Percentiles rank a stretch among this genome's conserved stretches.
Conservation (phyloP, 192 early-diverging fungal genomes). For the Coemansia sp. region DNA sequence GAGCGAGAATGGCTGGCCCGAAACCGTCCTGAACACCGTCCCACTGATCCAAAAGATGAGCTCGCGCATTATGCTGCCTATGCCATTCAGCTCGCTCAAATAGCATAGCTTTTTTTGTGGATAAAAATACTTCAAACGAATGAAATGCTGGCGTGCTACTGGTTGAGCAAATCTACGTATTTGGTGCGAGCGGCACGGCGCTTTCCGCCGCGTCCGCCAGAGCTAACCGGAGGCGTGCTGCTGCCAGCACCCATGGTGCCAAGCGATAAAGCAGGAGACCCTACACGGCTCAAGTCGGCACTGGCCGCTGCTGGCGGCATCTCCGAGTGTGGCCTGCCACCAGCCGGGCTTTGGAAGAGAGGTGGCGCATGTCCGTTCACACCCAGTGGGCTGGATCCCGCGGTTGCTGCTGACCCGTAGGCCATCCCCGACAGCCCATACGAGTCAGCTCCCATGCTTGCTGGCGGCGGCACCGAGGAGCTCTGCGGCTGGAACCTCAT, state of each 20-base stretch:
- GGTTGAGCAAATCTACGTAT: slow-evolving; percentile 55
- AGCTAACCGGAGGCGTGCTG: slow-evolving; percentile 14
- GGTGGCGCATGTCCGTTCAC: not conserved
- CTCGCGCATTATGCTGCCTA: slow-evolving; percentile 71
- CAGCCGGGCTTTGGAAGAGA: not conserved
- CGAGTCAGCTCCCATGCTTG: not conserved
- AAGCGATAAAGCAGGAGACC: slow-evolving; percentile 24
- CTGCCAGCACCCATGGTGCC: not conserved
- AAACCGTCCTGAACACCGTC: slow-evolving; percentile 88
- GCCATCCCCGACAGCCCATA: not conserved
- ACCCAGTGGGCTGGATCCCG: not conserved
- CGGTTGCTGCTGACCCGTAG: not conserved
- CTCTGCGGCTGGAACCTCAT: slow-evolving; percentile 33
- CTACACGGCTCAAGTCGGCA: slow-evolving; percentile 26
- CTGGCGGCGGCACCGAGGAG: slow-evolving; percentile 14
- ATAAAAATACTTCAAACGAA: not conserved
- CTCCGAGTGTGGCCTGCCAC: not conserved
- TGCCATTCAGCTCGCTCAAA: slow-evolving; percentile 74
- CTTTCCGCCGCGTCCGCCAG: slow-evolving; percentile 18
- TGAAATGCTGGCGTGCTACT: slow-evolving; percentile 5
- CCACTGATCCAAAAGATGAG: slow-evolving; percentile 80
- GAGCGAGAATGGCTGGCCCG: slow-evolving; percentile 91
- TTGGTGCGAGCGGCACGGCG: slow-evolving; percentile 49
- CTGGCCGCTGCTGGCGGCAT: slow-evolving; percentile 15
- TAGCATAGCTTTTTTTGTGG: slow-evolving; percentile 19